Evolutionary conservation across 2,329 filamentous ascomycete species (phyloP), one percentile per base, ranked within the genome.

Genomic region (Fusarium phyllophilum): DNA sequence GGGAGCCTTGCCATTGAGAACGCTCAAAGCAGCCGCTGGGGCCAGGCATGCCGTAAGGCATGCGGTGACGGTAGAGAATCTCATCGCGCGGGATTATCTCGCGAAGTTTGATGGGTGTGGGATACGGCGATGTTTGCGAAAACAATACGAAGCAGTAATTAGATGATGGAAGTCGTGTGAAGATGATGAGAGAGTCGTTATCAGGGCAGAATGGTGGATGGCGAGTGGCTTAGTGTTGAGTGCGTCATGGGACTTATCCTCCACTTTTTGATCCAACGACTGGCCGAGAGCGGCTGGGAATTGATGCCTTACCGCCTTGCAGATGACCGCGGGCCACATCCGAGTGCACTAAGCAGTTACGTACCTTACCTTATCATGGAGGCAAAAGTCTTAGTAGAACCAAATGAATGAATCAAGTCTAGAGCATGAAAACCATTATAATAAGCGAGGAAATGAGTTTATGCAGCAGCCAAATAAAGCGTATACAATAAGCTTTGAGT

Each of bases 1-100:
- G 65, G 75, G 77, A 58, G 78, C 71, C 51, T 78, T 75, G 70
- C 78, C 76, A 75, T 78, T 79, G 75, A 81, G 79, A 80, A 85
- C 82, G 78, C 85, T 89, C 62, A 81, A 64, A 63, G 83, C 86
- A 72, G 82, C 79, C 56, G 85, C 85, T 63, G 87, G 84, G 59
- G 83, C 84, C 73, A 86, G 78, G 80, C 84, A 80, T 80, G 82
- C 83, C 62, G 85, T 81, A 66, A 89, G 79, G 65, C 86, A 83
- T 70, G 85, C 84, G 74, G 87, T 78, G 74, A 85, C 80, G 62
- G 84, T 78, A 49, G 80, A 79, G 75, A 84, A 77, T 72, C 77
- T 81, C 82, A 84, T 84, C 36, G 78, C 68, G 69, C 57, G 51
- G 46, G 29, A 26, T 17, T 34, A 18, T 66, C 24, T 56, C 24